These are phyloP conservation scores for Cucurbitaria berberidis DNA, from an alignment of 2,329 filamentous ascomycete species.

Conservation along the genomic window DNA sequence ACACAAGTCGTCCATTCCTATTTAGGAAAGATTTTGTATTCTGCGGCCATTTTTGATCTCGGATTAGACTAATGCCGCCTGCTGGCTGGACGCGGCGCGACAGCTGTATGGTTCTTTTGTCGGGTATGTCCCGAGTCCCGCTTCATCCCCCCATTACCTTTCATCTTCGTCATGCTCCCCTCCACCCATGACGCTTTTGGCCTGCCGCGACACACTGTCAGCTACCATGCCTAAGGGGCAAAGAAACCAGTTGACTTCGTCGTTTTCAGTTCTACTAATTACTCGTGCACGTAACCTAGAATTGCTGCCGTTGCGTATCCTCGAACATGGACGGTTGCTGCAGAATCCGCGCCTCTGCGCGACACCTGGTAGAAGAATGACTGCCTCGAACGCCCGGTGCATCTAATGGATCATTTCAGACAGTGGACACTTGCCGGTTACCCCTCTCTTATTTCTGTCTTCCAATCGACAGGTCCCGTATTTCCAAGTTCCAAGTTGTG, in stretches of 20 bases:
- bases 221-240: slow-evolving; percentile 6
- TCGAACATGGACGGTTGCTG: neutral
- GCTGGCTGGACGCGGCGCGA: slow-evolving; percentile 29
- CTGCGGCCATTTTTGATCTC: slow-evolving; percentile 33
- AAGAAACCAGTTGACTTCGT: neutral
- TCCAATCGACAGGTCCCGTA: neutral
- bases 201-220: slow-evolving; percentile 1
- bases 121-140: slow-evolving; percentile 27
- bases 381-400: neutral
- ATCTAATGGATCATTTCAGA: neutral
- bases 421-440: neutral
- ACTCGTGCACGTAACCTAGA: neutral
- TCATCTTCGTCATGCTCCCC: slow-evolving; percentile 14
- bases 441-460: neutral
- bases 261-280: neutral
- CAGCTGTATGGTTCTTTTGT: slow-evolving; percentile 21
- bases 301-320: neutral
- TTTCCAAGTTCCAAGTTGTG: neutral
- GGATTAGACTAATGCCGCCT: slow-evolving; percentile 19
- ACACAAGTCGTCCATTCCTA: slow-evolving; percentile 34
- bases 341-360: neutral
- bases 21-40: slow-evolving; percentile 40
- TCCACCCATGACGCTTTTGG: slow-evolving; percentile 7
- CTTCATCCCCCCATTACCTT: slow-evolving; percentile 20
- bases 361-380: neutral